A percentile compares a stretch with the other conserved stretches of the same genome.
phyloP scores from a whole-genome alignment of 805 yeast genomes.

The Pichia phayaonensis region DNA sequence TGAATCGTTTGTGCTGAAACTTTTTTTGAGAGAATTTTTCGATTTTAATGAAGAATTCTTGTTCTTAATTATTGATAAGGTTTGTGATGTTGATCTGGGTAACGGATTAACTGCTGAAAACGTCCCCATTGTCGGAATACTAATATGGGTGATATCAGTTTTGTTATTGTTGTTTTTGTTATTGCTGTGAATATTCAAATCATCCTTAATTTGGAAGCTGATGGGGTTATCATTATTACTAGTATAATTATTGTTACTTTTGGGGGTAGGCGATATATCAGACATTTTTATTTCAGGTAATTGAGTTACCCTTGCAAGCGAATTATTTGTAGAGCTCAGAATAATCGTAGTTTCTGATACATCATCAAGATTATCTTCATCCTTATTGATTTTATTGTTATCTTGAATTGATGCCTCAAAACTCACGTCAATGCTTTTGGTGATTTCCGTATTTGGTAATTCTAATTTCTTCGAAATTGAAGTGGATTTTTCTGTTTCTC shows the following conservation, averaged over 20 bases:
- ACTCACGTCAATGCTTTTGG: not conserved
- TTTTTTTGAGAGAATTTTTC: not conserved
- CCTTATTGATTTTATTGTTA: not conserved
- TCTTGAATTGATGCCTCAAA: not conserved
- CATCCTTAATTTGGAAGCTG: not conserved
- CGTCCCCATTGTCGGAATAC: not conserved
- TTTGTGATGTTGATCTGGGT: not conserved
- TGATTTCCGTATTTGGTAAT: not conserved
- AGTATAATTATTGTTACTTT: not conserved
- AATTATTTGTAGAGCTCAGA: slow-evolving; percentile 21
- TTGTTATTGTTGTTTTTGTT: not conserved
- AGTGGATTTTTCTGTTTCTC: not conserved
- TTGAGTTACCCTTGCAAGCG: slow-evolving; percentile 5
- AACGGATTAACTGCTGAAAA: not conserved
- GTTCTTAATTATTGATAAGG: not conserved
- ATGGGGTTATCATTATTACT: not conserved
- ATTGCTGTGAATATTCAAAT: not conserved
- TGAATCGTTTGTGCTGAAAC: not conserved
- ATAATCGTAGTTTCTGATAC: slow-evolving; percentile 23
- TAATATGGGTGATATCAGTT: not conserved
- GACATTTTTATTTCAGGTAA: slow-evolving; percentile 1
- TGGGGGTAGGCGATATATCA: slow-evolving; percentile 28
- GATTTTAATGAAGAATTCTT: not conserved
- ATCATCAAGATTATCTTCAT: not conserved
- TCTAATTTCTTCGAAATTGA: not conserved